Conservation (phyloP, 495 filamentous ascomycete genomes). For the Aspergillus diversus region DNA sequence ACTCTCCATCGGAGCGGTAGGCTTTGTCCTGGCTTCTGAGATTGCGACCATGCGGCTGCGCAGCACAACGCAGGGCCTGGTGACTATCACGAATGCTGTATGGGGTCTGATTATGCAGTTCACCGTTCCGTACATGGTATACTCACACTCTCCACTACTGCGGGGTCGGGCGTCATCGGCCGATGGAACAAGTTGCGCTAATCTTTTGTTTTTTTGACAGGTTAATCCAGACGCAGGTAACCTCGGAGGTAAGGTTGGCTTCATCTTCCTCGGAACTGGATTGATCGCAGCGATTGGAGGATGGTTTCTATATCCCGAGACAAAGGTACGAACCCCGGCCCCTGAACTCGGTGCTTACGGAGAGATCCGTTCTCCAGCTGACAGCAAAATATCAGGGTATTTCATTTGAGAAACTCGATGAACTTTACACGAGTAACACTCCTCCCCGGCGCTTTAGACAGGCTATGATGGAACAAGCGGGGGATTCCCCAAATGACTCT, state of each 20-base stretch:
- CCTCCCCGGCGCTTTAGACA: background rate
- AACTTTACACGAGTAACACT: background rate
- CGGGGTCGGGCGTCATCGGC: too few species aligned
- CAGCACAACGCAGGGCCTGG: conserved; percentile 26
- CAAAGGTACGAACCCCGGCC: conserved; percentile 12
- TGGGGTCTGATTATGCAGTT: conserved; percentile 30
- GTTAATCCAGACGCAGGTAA: conserved; percentile 28
- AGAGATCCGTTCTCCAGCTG: background rate
- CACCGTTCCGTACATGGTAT: conserved; percentile 32
- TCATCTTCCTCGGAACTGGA: conserved; percentile 26
- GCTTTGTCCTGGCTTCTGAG: conserved; percentile 29
- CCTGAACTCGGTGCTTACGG: background rate
- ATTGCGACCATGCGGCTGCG: conserved; percentile 27
- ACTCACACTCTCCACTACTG: too few species aligned
- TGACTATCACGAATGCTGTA: conserved; percentile 27
- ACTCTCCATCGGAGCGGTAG: conserved; percentile 25
- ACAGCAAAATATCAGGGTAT: too few species aligned
- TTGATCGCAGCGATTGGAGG: conserved; percentile 24
- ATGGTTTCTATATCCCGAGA: conserved; percentile 29
- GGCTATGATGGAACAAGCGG: background rate
- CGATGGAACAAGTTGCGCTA: too few species aligned
- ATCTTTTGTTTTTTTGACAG: conserved; percentile 11
- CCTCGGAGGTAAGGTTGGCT: conserved; percentile 27
- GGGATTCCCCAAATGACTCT: background rate
- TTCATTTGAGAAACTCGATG: conserved; percentile 1